A percentile compares a stretch with the other conserved stretches of the same genome.
These are phyloP conservation scores for Dryas integrifolia DNA, from an alignment of 331 rosid genomes.

Conservation along the genomic window DNA sequence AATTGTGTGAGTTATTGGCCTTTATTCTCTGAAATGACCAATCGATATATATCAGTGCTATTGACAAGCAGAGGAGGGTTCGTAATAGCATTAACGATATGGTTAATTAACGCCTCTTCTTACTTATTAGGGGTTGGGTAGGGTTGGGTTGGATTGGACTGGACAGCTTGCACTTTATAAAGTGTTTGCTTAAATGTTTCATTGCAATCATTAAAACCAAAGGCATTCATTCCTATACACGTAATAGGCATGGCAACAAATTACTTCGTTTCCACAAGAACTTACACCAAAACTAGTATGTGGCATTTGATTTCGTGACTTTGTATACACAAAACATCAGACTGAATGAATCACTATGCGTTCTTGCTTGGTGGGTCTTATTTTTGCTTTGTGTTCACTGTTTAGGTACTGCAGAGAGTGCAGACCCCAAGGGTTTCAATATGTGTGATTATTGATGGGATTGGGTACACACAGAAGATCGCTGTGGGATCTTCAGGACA, in stretches of 20 bases:
- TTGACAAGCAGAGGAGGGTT: too few species aligned
- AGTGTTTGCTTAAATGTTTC: background rate
- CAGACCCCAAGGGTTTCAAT: too few species aligned
- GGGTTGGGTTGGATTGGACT: background rate
- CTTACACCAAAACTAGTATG: background rate
- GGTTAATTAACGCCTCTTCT: background rate
- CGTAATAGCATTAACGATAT: background rate
- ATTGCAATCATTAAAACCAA: background rate
- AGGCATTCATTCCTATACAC: background rate
- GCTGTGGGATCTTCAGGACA: background rate
- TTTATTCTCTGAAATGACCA: conserved; percentile 35
- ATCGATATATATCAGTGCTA: background rate
- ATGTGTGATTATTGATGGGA: too few species aligned
- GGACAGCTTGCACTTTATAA: background rate
- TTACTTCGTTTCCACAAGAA: background rate
- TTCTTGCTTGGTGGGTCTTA: too few species aligned
- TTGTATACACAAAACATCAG: too few species aligned
- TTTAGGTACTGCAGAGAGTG: background rate
- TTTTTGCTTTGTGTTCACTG: too few species aligned
- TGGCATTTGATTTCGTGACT: background rate
- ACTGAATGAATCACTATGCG: too few species aligned
- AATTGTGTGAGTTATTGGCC: background rate
- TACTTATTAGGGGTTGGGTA: background rate
- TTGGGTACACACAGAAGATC: background rate
- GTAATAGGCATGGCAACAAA: background rate